These are phyloP conservation scores for Huntiella savannae DNA, from an alignment of 2,329 filamentous ascomycete species.

Conservation along the genomic window DNA sequence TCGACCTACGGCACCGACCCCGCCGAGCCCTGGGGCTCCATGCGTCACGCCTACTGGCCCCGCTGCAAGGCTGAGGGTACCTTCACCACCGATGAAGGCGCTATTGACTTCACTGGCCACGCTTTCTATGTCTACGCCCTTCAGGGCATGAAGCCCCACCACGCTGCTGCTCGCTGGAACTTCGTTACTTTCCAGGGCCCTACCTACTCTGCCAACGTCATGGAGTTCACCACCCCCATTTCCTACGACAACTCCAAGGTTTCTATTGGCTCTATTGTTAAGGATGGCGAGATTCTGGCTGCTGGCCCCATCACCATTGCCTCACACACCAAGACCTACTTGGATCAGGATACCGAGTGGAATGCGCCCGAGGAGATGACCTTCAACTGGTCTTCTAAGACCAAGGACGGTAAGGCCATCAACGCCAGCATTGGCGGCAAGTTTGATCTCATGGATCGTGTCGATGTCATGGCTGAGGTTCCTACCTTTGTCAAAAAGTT, in stretches of 20 bases:
- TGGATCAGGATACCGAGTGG: slow-evolving; percentile 70
- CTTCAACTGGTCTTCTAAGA: slow-evolving; percentile 61
- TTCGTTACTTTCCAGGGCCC: slow-evolving; percentile 83
- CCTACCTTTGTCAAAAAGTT: slow-evolving; percentile 91
- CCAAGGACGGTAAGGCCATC: slow-evolving; percentile 55
- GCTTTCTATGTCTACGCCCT: slow-evolving; percentile 69
- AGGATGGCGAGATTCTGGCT: slow-evolving; percentile 60
- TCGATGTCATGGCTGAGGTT: slow-evolving; percentile 94
- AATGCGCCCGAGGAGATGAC: slow-evolving; percentile 61
- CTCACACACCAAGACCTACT: slow-evolving; percentile 48
- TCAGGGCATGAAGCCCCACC: slow-evolving; percentile 98
- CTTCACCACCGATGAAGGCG: slow-evolving; percentile 65
- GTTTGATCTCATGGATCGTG: slow-evolving; percentile 49
- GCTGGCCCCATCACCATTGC: slow-evolving; percentile 48
- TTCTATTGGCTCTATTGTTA: slow-evolving; percentile 63
- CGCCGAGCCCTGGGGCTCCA: slow-evolving; percentile 70
- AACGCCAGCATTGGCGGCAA: slow-evolving; percentile 49
- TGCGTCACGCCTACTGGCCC: slow-evolving; percentile 92
- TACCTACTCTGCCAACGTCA: slow-evolving; percentile 71
- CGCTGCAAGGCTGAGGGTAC: slow-evolving; percentile 64
- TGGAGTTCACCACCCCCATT: slow-evolving; percentile 88
- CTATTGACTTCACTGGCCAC: slow-evolving; percentile 62
- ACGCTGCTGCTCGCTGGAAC: slow-evolving; percentile 82
- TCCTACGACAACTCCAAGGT: slow-evolving; percentile 80
- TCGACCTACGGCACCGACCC: slow-evolving; percentile 76